Base-by-base conservation (phyloP, 176 grass and related monocot genomes). In the Carex parvula region DNA sequence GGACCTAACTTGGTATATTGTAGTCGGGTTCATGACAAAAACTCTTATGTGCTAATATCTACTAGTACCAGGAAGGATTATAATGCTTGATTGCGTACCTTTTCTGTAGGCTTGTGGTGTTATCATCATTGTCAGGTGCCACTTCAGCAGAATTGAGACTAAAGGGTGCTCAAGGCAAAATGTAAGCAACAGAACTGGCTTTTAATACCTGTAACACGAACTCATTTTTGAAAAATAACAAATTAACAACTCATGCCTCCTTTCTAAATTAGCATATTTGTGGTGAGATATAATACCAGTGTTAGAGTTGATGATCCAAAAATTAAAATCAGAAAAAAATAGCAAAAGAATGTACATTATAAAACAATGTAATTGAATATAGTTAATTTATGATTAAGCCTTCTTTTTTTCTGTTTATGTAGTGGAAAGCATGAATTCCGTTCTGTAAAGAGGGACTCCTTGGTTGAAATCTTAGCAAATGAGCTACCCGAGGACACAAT, bases 351-450 rank as follows among this genome's bases (percentile, higher is more conserved):
- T 24, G 52, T 52, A 74, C 44, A 74, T 52, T 26, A 52, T 52
- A 26, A 18, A 52, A 52, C 8, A 74, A 52, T 74, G 42, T 73
- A 11, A n/a, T 2, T 52, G 0, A 50, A 11, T 4, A 48, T 12
- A 22, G 10, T 52, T 73, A 73, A 50, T 24, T 73, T 80, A 59
- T 54, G 60, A 41, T n/a, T 15, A 18, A 4, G 4, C 29, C 16
- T 86, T 13, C 20, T 54, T 72, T 5, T 16, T 17, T 16, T n/a
- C 73, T 82, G 2, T 66, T 66, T 32, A 81, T 30, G 41, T 57
- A 97, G 92, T 7, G 92, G 82, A 0, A 84, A 89, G 13, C 84
- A 88, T 69, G 95, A 98, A 55, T 60, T 88, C 42, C 65, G 89
- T 3, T 88, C 91, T 68, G 84, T 93, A 42, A 86, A 64, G 82